These are phyloP conservation scores for Rhynchosporium graminicola DNA, from an alignment of 2,329 filamentous ascomycete species.

Conservation along the genomic window DNA sequence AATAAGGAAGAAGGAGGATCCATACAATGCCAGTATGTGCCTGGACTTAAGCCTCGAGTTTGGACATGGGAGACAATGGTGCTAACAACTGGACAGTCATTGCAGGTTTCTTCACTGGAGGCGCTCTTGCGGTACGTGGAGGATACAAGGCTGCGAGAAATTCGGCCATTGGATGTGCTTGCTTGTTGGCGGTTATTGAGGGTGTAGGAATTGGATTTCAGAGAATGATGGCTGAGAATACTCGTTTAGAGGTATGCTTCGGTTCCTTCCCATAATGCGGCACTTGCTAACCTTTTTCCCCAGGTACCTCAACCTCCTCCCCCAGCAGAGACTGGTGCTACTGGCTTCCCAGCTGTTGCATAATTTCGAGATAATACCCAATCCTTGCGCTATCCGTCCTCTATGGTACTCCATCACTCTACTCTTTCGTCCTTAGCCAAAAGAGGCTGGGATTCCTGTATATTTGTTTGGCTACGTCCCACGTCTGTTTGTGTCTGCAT, in stretches of 20 bases:
- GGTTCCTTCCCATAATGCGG: not conserved
- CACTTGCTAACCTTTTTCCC: conserved; percentile 14
- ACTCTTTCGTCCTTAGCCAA: conserved; percentile 38
- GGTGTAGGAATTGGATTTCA: conserved; percentile 95
- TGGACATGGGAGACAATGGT: not conserved
- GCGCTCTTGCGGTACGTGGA: conserved; percentile 86
- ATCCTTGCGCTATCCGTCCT: conserved; percentile 27
- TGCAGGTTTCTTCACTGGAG: conserved; percentile 94
- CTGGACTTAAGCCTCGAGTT: not conserved
- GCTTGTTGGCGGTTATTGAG: conserved; percentile 93
- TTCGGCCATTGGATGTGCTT: conserved; percentile 92
- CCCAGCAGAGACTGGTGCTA: conserved; percentile 36
- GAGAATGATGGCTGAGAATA: conserved; percentile 89
- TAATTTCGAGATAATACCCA: conserved; percentile 22
- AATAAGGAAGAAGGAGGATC: conserved; percentile 92
- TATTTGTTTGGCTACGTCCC: conserved; percentile 33
- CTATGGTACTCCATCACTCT: conserved; percentile 35
- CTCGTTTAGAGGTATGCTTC: conserved; percentile 71
- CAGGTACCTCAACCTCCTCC: conserved; percentile 38
- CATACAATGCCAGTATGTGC: conserved; percentile 81
- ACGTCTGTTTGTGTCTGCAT: conserved; percentile 35
- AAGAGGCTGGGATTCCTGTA: conserved; percentile 35
- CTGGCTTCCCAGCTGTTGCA: conserved; percentile 39
- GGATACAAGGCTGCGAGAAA: conserved; percentile 91
- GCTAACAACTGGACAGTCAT: conserved; percentile 57